Conservation (phyloP, 345 rosid species). For the Sisymbrium irio region DNA sequence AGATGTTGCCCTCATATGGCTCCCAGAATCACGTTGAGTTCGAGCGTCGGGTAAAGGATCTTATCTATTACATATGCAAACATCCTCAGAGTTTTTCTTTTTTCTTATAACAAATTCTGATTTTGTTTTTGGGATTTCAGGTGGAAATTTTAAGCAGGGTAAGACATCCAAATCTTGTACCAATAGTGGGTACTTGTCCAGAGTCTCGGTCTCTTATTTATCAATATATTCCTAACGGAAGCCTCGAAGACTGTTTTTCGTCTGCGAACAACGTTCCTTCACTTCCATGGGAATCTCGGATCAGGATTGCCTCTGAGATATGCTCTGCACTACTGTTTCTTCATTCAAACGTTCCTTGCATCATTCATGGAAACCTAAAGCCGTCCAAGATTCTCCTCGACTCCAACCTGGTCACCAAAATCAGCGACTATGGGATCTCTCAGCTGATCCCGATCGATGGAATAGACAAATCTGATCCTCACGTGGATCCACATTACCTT, state of each 20-base stretch:
- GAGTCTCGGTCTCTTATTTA: conserved; percentile 75
- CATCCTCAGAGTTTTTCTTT: background rate
- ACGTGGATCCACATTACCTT: conserved; percentile 56
- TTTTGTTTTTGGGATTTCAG: conserved; percentile 11
- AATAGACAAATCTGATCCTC: conserved; percentile 33
- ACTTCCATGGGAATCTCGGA: conserved; percentile 69
- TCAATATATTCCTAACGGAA: conserved; percentile 71
- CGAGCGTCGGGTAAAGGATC: conserved; percentile 54
- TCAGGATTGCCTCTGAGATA: conserved; percentile 61
- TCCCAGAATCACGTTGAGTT: conserved; percentile 56
- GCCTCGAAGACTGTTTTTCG: conserved; percentile 68
- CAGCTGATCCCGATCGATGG: conserved; percentile 45
- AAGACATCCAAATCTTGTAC: conserved; percentile 87
- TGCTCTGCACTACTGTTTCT: conserved; percentile 87
- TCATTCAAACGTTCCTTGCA: conserved; percentile 73
- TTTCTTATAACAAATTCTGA: background rate
- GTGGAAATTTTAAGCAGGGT: conserved; percentile 67
- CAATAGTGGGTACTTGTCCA: conserved; percentile 70
- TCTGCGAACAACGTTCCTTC: conserved; percentile 47
- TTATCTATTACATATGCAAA: background rate
- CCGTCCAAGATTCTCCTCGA: conserved; percentile 83
- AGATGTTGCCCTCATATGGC: conserved; percentile 85
- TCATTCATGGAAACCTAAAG: conserved; percentile 76
- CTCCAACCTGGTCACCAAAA: conserved; percentile 60
- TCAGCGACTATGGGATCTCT: conserved; percentile 63